phyloP scores from a whole-genome alignment of 192 early-diverging fungal genomes.

The Physocladia obscura region DNA sequence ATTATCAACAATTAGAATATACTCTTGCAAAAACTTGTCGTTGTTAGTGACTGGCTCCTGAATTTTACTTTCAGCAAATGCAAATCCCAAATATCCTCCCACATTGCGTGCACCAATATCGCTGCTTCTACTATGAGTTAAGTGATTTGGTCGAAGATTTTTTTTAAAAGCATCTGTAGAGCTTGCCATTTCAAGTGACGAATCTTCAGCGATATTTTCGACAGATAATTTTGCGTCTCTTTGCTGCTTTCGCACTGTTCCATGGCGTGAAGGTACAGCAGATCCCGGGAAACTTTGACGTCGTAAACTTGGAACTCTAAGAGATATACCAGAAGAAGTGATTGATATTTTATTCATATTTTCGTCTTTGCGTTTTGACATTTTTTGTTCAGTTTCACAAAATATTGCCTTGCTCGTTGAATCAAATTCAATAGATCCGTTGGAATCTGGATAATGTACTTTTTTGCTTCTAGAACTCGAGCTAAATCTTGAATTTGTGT shows the following conservation, averaged over 20 bases:
- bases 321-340: slow-evolving; percentile 5
- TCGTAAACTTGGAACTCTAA: background rate
- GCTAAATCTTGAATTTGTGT: too few relatives aligned
- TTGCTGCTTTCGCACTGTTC: background rate
- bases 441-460: background rate
- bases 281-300: too few relatives aligned
- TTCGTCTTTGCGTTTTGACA: background rate
- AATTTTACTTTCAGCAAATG: background rate
- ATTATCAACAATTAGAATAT: slow-evolving; percentile 28
- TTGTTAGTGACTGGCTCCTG: background rate
- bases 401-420: background rate
- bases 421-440: background rate
- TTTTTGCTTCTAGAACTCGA: too few relatives aligned
- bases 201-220: too few relatives aligned
- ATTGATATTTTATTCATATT: background rate
- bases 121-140: too few relatives aligned
- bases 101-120: too few relatives aligned
- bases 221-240: too few relatives aligned
- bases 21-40: background rate
- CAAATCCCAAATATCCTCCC: too few relatives aligned
- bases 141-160: too few relatives aligned
- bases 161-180: too few relatives aligned
- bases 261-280: background rate
- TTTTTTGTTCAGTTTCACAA: background rate
- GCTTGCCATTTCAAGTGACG: too few relatives aligned